Conservation (phyloP, 352 stramenopile species). For the Globisporangium nodosum region DNA sequence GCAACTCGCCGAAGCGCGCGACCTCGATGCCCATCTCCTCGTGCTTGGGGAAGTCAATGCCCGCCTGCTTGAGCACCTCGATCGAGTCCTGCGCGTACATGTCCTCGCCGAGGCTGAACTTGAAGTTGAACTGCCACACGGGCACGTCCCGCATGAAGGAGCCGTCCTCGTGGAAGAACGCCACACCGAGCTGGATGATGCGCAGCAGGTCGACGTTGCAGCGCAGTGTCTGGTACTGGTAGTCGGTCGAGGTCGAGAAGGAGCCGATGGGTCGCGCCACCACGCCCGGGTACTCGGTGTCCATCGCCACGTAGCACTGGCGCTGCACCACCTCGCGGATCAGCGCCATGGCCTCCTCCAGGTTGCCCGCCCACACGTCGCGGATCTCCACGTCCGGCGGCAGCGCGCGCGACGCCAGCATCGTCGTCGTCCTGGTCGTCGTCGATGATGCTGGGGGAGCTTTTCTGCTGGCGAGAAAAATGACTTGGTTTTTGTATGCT, state of each 20-base stretch:
- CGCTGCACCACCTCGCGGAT: constrained; percentile 95
- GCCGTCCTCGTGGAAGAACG: constrained; percentile 95
- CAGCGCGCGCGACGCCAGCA: constrained; percentile 48
- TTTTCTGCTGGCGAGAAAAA: too few species aligned
- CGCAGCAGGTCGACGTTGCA: constrained; percentile 99
- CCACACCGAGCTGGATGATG: constrained; percentile 98
- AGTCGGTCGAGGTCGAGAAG: constrained; percentile 93
- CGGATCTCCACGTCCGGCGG: constrained; percentile 89
- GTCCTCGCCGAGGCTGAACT: constrained; percentile 97
- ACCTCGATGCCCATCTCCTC: constrained; percentile 96
- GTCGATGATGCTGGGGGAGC: too few species aligned
- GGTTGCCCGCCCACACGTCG: constrained; percentile 91
- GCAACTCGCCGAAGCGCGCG: constrained; percentile 94
- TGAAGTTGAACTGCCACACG: constrained; percentile 99
- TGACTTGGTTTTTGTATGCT: too few species aligned
- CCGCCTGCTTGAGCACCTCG: constrained; percentile 96
- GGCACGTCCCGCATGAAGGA: constrained; percentile 93
- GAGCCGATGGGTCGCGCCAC: constrained; percentile 97
- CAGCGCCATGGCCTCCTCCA: constrained; percentile 94
- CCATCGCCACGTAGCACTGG: constrained; percentile 99
- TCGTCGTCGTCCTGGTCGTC: constrained; percentile 3
- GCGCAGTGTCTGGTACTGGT: constrained; percentile 97
- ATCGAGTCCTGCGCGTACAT: constrained; percentile 99
- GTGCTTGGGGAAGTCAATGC: constrained; percentile 98
- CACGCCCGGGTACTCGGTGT: constrained; percentile 99